A percentile compares a stretch with the other conserved stretches of the same genome.
These are phyloP conservation scores for Lyophyllum shimeji DNA, from an alignment of 768 basidiomycete genomes.

Conservation along the genomic window DNA sequence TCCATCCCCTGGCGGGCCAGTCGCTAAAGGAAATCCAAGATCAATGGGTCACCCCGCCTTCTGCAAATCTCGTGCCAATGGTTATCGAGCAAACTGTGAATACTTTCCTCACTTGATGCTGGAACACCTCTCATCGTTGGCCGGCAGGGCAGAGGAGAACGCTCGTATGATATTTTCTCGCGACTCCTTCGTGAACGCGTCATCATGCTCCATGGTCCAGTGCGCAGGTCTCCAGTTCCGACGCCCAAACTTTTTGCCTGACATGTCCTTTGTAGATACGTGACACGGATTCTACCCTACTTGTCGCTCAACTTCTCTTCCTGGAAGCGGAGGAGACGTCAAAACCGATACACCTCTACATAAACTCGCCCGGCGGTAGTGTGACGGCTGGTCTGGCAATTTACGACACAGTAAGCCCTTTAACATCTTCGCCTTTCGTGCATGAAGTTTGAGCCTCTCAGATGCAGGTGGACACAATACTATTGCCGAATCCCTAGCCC, in stretches of 20 bases:
- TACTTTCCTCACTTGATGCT: slow-evolving; percentile 10
- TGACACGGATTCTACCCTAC: slow-evolving; percentile 84
- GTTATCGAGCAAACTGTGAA: slow-evolving; percentile 89
- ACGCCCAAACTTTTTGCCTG: not conserved
- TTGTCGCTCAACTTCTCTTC: slow-evolving; percentile 91
- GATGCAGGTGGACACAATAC: slow-evolving; percentile 62
- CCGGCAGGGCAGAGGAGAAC: slow-evolving; percentile 74
- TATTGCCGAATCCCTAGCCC: slow-evolving; percentile 4
- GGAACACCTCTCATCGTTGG: not conserved
- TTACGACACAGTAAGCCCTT: slow-evolving; percentile 83
- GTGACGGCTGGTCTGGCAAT: slow-evolving; percentile 96
- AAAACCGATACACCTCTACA: slow-evolving; percentile 95
- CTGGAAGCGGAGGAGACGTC: slow-evolving; percentile 94
- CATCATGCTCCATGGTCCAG: slow-evolving; percentile 93
- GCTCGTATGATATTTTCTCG: slow-evolving; percentile 96
- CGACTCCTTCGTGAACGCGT: slow-evolving; percentile 90
- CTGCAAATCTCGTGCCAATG: slow-evolving; percentile 79
- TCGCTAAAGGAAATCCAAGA: slow-evolving; percentile 31
- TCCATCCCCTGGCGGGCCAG: slow-evolving; percentile 54
- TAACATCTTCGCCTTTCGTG: not conserved
- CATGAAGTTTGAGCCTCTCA: slow-evolving; percentile 25
- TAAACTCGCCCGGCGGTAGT: slow-evolving; percentile 95
- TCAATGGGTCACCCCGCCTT: slow-evolving; percentile 40
- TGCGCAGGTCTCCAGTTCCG: slow-evolving; percentile 39
- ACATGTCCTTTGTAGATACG: slow-evolving; percentile 57